Conservation (phyloP, 2,329 filamentous ascomycete species). For the Harringtonia lauricola region DNA sequence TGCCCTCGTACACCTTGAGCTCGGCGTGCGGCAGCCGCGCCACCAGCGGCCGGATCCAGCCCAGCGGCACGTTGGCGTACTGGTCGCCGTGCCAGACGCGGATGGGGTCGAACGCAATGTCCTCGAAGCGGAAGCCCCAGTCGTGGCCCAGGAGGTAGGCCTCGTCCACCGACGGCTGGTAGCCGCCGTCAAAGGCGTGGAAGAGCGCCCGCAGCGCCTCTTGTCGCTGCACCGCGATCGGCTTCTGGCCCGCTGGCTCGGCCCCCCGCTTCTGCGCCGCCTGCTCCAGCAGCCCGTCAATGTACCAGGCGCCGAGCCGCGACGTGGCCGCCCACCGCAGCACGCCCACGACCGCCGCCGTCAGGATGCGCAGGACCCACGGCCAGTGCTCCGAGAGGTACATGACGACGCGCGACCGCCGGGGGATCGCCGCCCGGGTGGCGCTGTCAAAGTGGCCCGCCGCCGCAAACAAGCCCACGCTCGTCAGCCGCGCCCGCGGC, state of each 20-base stretch:
- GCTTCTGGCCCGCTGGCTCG: constrained; percentile 2
- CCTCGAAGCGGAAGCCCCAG: constrained; percentile 21
- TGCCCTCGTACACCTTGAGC: constrained; percentile 21
- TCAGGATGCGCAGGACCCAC: constrained; percentile 9
- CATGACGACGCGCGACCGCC: constrained; percentile 11
- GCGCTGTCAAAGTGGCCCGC: constrained; percentile 23
- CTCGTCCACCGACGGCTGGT: constrained; percentile 16
- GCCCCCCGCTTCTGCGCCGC: constrained; percentile 30
- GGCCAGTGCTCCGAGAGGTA: constrained; percentile 15
- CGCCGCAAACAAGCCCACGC: constrained; percentile 25
- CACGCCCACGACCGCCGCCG: constrained; percentile 13
- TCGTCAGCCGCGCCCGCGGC: constrained; percentile 18
- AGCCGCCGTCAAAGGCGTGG: constrained; percentile 20
- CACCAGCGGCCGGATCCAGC: constrained; percentile 24
- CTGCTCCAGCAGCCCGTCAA: constrained; percentile 20
- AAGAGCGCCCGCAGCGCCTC: constrained; percentile 18
- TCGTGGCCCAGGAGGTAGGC: constrained; percentile 18
- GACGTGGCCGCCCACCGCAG: constrained; percentile 13
- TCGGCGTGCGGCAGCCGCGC: constrained; percentile 20
- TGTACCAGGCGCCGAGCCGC: constrained; percentile 8
- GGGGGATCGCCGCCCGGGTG: constrained; percentile 17
- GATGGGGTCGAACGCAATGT: constrained; percentile 16
- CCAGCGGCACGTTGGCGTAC: constrained; percentile 21
- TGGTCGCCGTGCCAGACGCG: constrained; percentile 22
- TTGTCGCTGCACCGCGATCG: constrained; percentile 14